Conservation (phyloP, 129 eudicot species). For the Tanacetum coccineum region DNA sequence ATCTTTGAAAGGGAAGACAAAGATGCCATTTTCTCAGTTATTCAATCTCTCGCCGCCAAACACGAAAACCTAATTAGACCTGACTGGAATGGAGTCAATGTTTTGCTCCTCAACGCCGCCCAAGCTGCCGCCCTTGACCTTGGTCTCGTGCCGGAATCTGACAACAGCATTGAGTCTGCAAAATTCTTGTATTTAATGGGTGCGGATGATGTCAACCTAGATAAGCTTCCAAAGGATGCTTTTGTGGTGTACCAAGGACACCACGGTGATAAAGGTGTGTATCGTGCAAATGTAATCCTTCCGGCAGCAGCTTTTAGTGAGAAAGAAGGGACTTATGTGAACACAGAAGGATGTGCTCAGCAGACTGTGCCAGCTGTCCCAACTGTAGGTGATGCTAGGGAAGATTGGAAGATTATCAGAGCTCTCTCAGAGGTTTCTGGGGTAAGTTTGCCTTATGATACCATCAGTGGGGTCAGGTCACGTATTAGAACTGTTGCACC, state of each 20-base stretch:
- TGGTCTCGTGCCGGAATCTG: constrained; percentile 86
- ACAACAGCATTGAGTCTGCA: constrained; percentile 66
- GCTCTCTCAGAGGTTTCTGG: constrained; percentile 89
- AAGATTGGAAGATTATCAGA: constrained; percentile 92
- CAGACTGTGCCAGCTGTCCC: constrained; percentile 93
- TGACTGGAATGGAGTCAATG: constrained; percentile 92
- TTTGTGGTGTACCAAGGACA: constrained; percentile 98
- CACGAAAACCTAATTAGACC: constrained; percentile 58
- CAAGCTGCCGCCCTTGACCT: constrained; percentile 99
- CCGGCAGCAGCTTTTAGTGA: constrained; percentile 88
- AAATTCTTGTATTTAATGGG: constrained; percentile 89
- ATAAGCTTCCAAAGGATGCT: constrained; percentile 75
- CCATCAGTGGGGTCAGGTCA: constrained; percentile 41
- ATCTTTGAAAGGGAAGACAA: constrained; percentile 74
- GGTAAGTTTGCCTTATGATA: constrained; percentile 55
- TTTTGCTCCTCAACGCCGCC: constrained; percentile 80
- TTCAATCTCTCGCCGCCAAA: constrained; percentile 69
- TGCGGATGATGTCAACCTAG: constrained; percentile 78
- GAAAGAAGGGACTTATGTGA: constrained; percentile 90
- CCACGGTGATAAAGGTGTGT: constrained; percentile 89
- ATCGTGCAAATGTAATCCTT: constrained; percentile 85
- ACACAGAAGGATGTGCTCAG: constrained; percentile 84
- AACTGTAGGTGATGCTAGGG: constrained; percentile 92
- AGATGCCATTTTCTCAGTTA: constrained; percentile 67
- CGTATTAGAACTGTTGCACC: constrained; percentile 88